These are phyloP conservation scores for Starmerella stigmatis DNA, from an alignment of 805 yeast species.

Conservation along the genomic window DNA sequence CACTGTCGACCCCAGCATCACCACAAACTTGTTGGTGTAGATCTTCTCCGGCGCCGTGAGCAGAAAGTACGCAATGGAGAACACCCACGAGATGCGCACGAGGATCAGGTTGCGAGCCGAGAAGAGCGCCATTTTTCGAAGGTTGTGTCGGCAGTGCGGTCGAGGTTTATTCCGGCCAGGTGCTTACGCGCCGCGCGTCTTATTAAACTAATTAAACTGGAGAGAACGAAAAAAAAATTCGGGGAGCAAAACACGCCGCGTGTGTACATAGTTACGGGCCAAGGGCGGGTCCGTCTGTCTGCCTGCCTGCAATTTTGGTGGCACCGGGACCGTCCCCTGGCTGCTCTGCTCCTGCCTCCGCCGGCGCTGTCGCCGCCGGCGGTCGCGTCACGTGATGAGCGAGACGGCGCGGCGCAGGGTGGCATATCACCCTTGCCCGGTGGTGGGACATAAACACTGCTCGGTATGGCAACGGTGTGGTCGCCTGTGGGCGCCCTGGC, in stretches of 20 bases:
- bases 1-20: constrained; percentile 25
- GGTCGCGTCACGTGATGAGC: neutral
- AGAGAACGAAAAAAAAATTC: too few relatives aligned
- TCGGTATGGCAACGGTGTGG: neutral
- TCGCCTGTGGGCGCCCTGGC: neutral
- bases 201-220: too few relatives aligned
- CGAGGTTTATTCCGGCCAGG: too few relatives aligned
- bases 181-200: too few relatives aligned
- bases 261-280: too few relatives aligned
- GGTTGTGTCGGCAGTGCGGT: too few relatives aligned
- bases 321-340: too few relatives aligned
- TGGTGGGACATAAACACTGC: neutral
- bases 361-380: neutral
- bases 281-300: too few relatives aligned
- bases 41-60: constrained; percentile 26
- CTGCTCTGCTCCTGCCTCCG: too few relatives aligned
- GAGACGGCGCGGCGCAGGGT: too few relatives aligned
- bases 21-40: constrained; percentile 24
- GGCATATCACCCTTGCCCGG: neutral
- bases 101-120: constrained; percentile 13
- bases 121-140: constrained; percentile 7
- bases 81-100: constrained; percentile 20
- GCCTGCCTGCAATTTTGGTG: too few relatives aligned
- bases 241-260: too few relatives aligned
- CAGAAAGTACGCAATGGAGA: constrained; percentile 27